Evolutionary conservation across 768 basidiomycete species (phyloP), one percentile per base, ranked within the genome.

Genomic region (Psilocybe cyanescens): DNA sequence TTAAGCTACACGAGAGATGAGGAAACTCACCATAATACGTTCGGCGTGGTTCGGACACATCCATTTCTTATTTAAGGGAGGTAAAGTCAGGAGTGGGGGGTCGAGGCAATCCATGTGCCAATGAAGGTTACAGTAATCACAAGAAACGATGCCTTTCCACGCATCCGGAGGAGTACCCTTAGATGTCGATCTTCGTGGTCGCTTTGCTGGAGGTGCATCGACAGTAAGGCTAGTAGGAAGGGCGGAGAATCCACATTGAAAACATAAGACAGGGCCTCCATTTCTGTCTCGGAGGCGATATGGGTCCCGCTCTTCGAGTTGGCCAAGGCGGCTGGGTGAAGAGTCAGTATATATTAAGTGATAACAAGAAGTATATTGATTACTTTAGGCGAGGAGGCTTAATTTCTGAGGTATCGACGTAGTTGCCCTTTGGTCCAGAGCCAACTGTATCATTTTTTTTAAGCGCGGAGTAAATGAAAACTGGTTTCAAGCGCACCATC

Each of bases 11-110:
- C 45, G 37, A 65, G 14, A 58, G 54, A 57, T 46, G 7, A 24
- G 14, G 59, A 48, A 39, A 79, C 94, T 75, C 71, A 97, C 96
- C 61, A 92, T 73, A 56, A 89, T 83, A 60, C 88, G 86, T 65
- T 97, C 95, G n/a, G 87, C 89, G 71, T 99, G 97, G 70, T 97
- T 94, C 7, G 97, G 97, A 74, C 97, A 99, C 95, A 97, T 97
- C 96, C 97, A 99, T 74, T 96, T 97, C 80, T 89, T 92, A 66
- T 86, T 87, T 60, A 90, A 86, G 11, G 90, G 83, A 3, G 97
- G 97, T 84, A 99, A 89, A 44, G 83, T 83, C 24, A 90, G 79
- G 61, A 97, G 78, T 7, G 97, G 97, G 14, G 97, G 97, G 68
- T 94, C 90, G 30, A 99, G 80, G 68, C 97, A 99, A 73, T 99